phyloP scores from a whole-genome alignment of 192 early-diverging fungal genomes.

The Linnemannia schmuckeri region DNA sequence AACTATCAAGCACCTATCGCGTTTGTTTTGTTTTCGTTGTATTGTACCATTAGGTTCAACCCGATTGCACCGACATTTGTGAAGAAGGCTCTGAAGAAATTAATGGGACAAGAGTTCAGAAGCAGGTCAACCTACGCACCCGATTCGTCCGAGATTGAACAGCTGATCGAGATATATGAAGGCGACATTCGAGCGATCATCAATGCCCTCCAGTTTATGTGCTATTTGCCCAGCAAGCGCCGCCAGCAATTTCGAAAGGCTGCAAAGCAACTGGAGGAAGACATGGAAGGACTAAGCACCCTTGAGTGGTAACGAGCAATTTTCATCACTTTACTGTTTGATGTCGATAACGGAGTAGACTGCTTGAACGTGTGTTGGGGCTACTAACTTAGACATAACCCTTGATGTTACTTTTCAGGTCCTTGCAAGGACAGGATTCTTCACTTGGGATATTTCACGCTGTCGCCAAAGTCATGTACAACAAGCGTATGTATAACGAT shows the following conservation, averaged over 20 bases:
- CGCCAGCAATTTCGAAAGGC: slow-evolving; percentile 25
- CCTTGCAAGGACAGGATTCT: slow-evolving; percentile 40
- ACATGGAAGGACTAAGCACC: slow-evolving; percentile 4
- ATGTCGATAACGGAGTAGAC: neutral
- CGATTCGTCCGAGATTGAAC: slow-evolving; percentile 42
- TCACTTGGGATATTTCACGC: slow-evolving; percentile 73
- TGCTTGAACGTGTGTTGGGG: neutral
- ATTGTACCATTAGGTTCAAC: slow-evolving; percentile 61
- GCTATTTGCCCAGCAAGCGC: slow-evolving; percentile 18
- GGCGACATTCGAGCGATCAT: slow-evolving; percentile 72
- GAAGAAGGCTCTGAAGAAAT: slow-evolving; percentile 65
- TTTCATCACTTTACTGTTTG: neutral
- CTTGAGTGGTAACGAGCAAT: slow-evolving; percentile 18
- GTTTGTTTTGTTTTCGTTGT: neutral
- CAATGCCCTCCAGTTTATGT: slow-evolving; percentile 68
- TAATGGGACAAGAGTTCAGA: slow-evolving; percentile 55
- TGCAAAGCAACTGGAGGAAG: slow-evolving; percentile 15
- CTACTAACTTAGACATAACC: neutral
- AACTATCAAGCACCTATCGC: neutral
- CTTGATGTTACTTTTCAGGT: neutral
- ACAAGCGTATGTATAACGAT: slow-evolving; percentile 57
- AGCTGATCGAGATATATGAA: slow-evolving; percentile 60
- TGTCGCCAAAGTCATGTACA: slow-evolving; percentile 72
- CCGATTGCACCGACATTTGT: slow-evolving; percentile 75
- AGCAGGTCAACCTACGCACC: slow-evolving; percentile 13